Percentiles rank a stretch among this genome's conserved stretches.
Conservation (phyloP, 805 yeast genomes). For the Osmozyma mogii region DNA sequence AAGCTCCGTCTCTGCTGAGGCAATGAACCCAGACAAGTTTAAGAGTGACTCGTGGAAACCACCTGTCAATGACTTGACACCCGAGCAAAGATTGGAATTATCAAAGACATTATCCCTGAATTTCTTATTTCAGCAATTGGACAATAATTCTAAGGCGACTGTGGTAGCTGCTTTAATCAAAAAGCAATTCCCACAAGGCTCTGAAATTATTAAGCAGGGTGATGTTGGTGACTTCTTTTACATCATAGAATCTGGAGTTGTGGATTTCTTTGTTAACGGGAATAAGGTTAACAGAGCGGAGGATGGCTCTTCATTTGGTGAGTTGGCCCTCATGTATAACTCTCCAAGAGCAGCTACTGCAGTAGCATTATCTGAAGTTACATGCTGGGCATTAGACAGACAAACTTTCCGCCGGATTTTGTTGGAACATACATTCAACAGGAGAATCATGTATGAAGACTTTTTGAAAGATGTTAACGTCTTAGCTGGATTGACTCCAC, state of each 20-base stretch:
- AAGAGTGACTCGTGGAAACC: slow-evolving; percentile 63
- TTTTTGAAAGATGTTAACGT: slow-evolving; percentile 84
- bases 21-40: slow-evolving; percentile 67
- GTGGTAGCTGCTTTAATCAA: slow-evolving; percentile 82
- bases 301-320: slow-evolving; percentile 91
- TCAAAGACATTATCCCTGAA: slow-evolving; percentile 68
- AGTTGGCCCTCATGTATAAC: slow-evolving; percentile 93
- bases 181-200: slow-evolving; percentile 49
- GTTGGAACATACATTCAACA: slow-evolving; percentile 82
- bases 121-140: slow-evolving; percentile 79
- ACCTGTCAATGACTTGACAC: slow-evolving; percentile 56
- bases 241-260: slow-evolving; percentile 76
- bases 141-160: slow-evolving; percentile 64
- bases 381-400: slow-evolving; percentile 86
- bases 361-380: slow-evolving; percentile 54
- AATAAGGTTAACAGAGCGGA: slow-evolving; percentile 66
- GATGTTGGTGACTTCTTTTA: slow-evolving; percentile 93
- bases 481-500: slow-evolving; percentile 59
- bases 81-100: slow-evolving; percentile 60
- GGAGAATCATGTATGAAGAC: slow-evolving; percentile 84
- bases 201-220: slow-evolving; percentile 77
- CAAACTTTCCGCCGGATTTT: slow-evolving; percentile 86
- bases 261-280: slow-evolving; percentile 71
- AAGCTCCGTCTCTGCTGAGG: slow-evolving; percentile 86
- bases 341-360: slow-evolving; percentile 98